Conservation (phyloP, 176 grass and related monocot genomes). For the Alopecurus myosuroides region DNA sequence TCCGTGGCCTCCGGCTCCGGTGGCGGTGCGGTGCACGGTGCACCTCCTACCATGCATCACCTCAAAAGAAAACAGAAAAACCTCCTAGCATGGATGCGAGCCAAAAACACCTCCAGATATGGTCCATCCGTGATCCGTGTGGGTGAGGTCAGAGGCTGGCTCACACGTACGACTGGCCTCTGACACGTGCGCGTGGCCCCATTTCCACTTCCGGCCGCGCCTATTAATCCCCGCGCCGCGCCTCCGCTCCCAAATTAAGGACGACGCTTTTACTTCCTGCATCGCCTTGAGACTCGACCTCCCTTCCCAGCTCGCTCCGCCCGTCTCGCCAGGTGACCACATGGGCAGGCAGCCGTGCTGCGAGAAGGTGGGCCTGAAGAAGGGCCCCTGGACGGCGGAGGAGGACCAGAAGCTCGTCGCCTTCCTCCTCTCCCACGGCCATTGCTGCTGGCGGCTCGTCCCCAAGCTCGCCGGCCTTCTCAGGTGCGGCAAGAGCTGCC, state of each 20-base stretch:
- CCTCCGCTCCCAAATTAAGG: slow-evolving; percentile 11
- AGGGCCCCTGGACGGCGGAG: slow-evolving; percentile 80
- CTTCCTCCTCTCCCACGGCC: slow-evolving; percentile 75
- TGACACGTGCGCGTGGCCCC: slow-evolving; percentile 25
- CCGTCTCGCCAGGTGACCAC: too few species aligned
- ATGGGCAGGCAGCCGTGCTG: slow-evolving; percentile 98
- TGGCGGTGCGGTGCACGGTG: not conserved
- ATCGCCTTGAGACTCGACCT: not conserved
- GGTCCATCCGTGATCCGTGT: not conserved
- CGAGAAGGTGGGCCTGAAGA: slow-evolving; percentile 86
- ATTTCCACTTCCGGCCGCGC: slow-evolving; percentile 33
- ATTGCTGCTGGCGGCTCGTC: slow-evolving; percentile 84
- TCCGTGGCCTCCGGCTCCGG: not conserved
- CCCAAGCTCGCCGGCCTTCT: slow-evolving; percentile 92
- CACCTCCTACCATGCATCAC: too few species aligned
- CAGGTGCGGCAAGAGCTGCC: slow-evolving; percentile 97
- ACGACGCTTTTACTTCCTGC: not conserved
- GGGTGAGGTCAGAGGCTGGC: slow-evolving; percentile 8
- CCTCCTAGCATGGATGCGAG: too few species aligned
- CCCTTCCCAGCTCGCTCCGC: not conserved
- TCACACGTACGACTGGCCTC: slow-evolving; percentile 25
- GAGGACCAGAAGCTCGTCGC: slow-evolving; percentile 83
- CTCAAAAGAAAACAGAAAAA: too few species aligned
- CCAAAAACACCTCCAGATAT: too few species aligned
- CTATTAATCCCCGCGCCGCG: slow-evolving; percentile 32